Conservation (phyloP, 164 flowering plant genomes). For the Akebia trifoliata region DNA sequence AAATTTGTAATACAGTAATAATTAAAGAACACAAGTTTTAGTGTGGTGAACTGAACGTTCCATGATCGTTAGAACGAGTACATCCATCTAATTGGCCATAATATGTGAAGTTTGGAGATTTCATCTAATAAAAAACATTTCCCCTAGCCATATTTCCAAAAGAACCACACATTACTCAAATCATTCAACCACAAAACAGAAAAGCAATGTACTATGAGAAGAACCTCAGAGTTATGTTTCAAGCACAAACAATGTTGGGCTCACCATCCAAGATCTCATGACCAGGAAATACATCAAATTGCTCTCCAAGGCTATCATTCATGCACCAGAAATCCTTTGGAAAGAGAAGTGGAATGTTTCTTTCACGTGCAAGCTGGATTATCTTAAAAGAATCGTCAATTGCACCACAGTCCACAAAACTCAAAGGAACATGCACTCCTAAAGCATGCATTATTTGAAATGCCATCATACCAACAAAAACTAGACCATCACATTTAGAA, state of each 20-base stretch:
- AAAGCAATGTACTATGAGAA: background rate
- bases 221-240: background rate
- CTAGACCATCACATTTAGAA: constrained; percentile 66
- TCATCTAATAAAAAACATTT: too few species aligned
- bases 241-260: constrained; percentile 1
- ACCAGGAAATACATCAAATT: constrained; percentile 36
- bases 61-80: too few species aligned
- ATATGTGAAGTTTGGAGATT: too few species aligned
- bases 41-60: too few species aligned
- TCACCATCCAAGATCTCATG: constrained; percentile 53
- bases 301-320: constrained; percentile 19
- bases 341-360: constrained; percentile 41
- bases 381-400: constrained; percentile 39
- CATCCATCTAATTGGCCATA: too few species aligned
- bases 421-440: constrained; percentile 51
- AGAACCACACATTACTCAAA: background rate
- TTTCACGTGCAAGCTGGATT: constrained; percentile 39
- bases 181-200: background rate
- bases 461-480: constrained; percentile 79
- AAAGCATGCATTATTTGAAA: constrained; percentile 85
- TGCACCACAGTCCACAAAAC: constrained; percentile 47
- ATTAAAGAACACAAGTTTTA: too few species aligned
- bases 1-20: too few species aligned
- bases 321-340: constrained; percentile 72
- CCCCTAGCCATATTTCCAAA: background rate